phyloP scores from a whole-genome alignment of 208 protist genomes.

The Crithidia sp. region DNA sequence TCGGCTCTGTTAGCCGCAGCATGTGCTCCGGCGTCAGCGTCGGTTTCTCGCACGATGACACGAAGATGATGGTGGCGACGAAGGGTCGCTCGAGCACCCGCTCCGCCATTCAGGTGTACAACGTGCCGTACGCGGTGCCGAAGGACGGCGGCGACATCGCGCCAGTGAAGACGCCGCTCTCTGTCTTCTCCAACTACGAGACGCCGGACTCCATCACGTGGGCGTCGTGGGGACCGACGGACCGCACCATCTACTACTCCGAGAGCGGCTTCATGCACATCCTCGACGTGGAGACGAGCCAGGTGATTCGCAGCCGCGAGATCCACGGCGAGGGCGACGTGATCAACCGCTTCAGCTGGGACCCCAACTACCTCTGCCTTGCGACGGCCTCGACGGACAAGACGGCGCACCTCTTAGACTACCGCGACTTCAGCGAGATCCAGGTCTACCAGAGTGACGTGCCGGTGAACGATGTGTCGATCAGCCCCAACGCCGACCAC shows the following conservation, averaged over 20 bases:
- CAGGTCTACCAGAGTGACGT: slow-evolving; percentile 96
- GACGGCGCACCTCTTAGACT: slow-evolving; percentile 96
- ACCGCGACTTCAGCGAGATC: slow-evolving; percentile 90
- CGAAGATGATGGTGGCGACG: slow-evolving; percentile 90
- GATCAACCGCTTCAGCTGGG: slow-evolving; percentile 92
- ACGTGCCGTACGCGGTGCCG: slow-evolving; percentile 73
- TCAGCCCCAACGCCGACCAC: slow-evolving; percentile 92
- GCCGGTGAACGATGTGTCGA: slow-evolving; percentile 96
- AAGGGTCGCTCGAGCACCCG: slow-evolving; percentile 82
- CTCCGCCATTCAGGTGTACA: slow-evolving; percentile 91
- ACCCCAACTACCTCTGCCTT: slow-evolving; percentile 90
- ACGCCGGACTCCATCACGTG: slow-evolving; percentile 82
- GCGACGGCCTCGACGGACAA: slow-evolving; percentile 95
- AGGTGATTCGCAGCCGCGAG: slow-evolving; percentile 69
- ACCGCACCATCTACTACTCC: slow-evolving; percentile 95
- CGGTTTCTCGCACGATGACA: slow-evolving; percentile 92
- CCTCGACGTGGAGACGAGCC: slow-evolving; percentile 92
- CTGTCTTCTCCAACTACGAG: slow-evolving; percentile 63
- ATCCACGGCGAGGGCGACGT: slow-evolving; percentile 63
- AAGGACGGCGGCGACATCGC: slow-evolving; percentile 66
- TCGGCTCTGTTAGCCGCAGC: slow-evolving; percentile 73
- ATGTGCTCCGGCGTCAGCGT: slow-evolving; percentile 75
- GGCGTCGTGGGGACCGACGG: slow-evolving; percentile 96
- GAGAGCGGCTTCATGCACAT: slow-evolving; percentile 94
- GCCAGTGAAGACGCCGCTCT: slow-evolving; percentile 66